Percentiles rank a stretch among this genome's conserved stretches.
These are phyloP conservation scores for Aspergillus baeticus DNA, from an alignment of 495 filamentous ascomycete species.

Conservation along the genomic window DNA sequence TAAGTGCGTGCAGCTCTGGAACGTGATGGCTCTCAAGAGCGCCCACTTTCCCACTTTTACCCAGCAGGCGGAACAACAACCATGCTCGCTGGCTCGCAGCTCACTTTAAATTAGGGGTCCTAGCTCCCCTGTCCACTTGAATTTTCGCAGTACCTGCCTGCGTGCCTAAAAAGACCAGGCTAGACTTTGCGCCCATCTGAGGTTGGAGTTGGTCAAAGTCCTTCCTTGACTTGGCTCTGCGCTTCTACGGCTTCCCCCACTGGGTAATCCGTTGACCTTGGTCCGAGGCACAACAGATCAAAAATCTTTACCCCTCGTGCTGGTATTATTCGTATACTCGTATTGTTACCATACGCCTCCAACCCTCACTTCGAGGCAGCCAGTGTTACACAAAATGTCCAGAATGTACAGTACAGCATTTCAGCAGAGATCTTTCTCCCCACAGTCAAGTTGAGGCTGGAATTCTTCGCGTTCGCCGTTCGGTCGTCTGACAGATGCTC, in stretches of 20 bases:
- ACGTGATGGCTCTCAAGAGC: not conserved
- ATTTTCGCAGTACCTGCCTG: no score
- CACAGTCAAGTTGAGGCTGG: not conserved
- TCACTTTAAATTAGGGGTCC: constrained; percentile 10
- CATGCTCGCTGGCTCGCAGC: not conserved
- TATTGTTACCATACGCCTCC: no score
- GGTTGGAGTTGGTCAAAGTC: not conserved
- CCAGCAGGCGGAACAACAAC: not conserved
- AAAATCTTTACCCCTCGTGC: not conserved
- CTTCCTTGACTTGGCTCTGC: constrained; percentile 4
- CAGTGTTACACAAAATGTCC: not conserved
- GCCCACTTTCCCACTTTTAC: not conserved
- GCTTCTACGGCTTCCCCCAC: constrained; percentile 16
- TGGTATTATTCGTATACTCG: not conserved
- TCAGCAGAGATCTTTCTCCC: not conserved
- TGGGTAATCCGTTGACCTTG: constrained; percentile 7
- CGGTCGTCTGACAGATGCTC: constrained; percentile 13
- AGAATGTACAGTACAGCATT: not conserved
- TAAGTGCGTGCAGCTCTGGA: not conserved
- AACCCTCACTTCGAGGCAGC: no score
- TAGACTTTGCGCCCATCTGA: not conserved
- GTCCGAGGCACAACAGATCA: not conserved
- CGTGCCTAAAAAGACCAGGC: not conserved
- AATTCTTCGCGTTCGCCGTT: constrained; percentile 2
- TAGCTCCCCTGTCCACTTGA: constrained; percentile 7